These are phyloP conservation scores for Centaurea solstitialis DNA, from an alignment of 129 eudicot genomes.

Conservation along the genomic window DNA sequence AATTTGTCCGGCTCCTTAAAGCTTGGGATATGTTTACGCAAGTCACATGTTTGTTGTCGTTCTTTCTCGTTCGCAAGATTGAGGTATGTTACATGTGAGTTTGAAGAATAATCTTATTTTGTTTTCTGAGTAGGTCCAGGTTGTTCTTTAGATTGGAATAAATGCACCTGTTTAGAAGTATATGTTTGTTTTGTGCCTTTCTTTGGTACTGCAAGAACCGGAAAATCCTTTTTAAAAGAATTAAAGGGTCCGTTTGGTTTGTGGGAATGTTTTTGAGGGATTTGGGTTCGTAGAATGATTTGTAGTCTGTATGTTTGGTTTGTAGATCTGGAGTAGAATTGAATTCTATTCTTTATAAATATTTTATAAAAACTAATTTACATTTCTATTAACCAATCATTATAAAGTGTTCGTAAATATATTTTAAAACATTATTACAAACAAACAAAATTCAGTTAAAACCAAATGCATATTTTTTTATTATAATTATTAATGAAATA, in stretches of 20 bases:
- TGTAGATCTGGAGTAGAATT: too few species aligned
- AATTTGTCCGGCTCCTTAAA: slow-evolving; percentile 53
- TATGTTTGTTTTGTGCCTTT: not conserved
- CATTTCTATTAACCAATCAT: too few species aligned
- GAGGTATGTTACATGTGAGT: slow-evolving; percentile 1
- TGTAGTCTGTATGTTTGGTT: too few species aligned
- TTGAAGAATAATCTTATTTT: not conserved
- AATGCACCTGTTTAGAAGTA: not conserved
- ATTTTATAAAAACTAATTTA: too few species aligned
- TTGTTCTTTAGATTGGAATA: not conserved
- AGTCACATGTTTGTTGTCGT: slow-evolving; percentile 1
- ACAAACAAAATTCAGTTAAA: too few species aligned
- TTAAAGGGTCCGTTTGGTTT: not conserved
- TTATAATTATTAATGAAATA: too few species aligned
- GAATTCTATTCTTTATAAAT: too few species aligned
- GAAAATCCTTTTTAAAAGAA: not conserved
- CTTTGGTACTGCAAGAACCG: not conserved
- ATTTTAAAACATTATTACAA: too few species aligned
- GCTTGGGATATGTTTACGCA: not conserved
- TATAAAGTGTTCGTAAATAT: too few species aligned
- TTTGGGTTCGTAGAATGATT: not conserved
- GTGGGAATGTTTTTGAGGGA: not conserved
- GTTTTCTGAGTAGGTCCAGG: not conserved
- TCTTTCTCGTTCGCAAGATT: not conserved
- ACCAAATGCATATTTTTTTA: too few species aligned